phyloP scores from a whole-genome alignment of 768 basidiomycete species.

The Leucosporidium creatinivorum region DNA sequence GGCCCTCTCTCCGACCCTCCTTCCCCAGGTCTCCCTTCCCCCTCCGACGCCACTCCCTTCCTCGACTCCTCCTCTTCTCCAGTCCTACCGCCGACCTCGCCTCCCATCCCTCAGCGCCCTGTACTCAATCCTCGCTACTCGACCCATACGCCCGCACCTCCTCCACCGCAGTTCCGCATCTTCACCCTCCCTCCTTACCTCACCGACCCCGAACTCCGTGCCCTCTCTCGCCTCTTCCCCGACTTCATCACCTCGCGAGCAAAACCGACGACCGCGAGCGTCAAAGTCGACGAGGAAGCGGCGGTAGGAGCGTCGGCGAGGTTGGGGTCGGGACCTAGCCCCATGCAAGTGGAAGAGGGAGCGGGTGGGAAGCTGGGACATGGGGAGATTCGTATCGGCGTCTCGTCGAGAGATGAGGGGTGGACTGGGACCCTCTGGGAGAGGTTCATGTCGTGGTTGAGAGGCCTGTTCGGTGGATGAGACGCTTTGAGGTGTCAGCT shows the following conservation, averaged over 20 bases:
- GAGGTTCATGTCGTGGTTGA: slow-evolving; percentile 1
- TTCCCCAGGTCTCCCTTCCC: background rate
- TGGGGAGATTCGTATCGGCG: background rate
- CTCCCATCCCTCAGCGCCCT: background rate
- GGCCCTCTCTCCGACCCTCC: background rate
- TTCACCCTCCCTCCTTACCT: slow-evolving; percentile 29
- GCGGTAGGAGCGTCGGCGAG: no score
- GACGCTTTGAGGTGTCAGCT: background rate
- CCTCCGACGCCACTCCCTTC: background rate
- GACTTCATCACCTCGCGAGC: slow-evolving; percentile 13
- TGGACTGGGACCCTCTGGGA: background rate
- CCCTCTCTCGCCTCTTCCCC: slow-evolving; percentile 27
- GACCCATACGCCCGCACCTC: background rate
- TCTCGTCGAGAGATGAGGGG: background rate
- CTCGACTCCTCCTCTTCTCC: background rate
- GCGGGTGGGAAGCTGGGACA: background rate
- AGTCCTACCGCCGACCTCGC: background rate
- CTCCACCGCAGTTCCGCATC: slow-evolving; percentile 13
- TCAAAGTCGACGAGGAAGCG: background rate
- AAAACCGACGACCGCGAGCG: background rate
- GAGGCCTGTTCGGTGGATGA: background rate
- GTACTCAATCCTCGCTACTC: background rate
- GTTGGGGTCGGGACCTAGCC: no score
- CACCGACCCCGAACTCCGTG: slow-evolving; percentile 29
- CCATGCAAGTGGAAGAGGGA: background rate